Conservation (phyloP, 2,329 filamentous ascomycete species). For the Microsporum ferrugineum region DNA sequence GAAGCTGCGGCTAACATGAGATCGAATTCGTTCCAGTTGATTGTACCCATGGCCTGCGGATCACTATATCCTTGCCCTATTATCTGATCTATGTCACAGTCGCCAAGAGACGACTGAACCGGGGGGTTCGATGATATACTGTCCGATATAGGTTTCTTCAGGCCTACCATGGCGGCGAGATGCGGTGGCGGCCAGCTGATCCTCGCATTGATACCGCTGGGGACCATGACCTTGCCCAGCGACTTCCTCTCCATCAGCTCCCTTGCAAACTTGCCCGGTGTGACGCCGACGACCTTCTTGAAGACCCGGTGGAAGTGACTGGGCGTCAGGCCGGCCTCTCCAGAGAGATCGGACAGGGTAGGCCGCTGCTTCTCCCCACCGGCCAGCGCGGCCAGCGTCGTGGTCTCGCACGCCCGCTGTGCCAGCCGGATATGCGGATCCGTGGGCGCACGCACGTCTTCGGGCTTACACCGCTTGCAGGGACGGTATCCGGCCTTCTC, state of each 20-base stretch:
- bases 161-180: background rate
- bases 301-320: slow-evolving; percentile 47
- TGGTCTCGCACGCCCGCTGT: slow-evolving; percentile 24
- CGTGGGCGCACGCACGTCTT: slow-evolving; percentile 20
- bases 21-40: slow-evolving; percentile 31
- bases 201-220: slow-evolving; percentile 10
- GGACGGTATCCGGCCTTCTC: slow-evolving; percentile 41
- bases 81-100: background rate
- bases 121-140: background rate
- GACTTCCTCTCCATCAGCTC: slow-evolving; percentile 14
- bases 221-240: slow-evolving; percentile 11
- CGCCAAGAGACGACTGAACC: background rate
- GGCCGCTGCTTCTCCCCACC: slow-evolving; percentile 22
- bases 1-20: slow-evolving; percentile 20
- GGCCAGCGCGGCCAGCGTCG: slow-evolving; percentile 17
- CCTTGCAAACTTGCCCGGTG: slow-evolving; percentile 34
- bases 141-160: background rate
- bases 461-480: slow-evolving; percentile 47
- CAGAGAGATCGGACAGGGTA: slow-evolving; percentile 37
- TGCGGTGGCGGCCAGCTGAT: slow-evolving; percentile 9
- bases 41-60: background rate
- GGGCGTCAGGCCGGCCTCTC: slow-evolving; percentile 38
- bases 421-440: slow-evolving; percentile 26
- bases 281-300: slow-evolving; percentile 41
- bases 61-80: background rate